These are phyloP conservation scores for Paramecium biaurelia DNA, from an alignment of 73 alveolate species.

Conservation along the genomic window DNA sequence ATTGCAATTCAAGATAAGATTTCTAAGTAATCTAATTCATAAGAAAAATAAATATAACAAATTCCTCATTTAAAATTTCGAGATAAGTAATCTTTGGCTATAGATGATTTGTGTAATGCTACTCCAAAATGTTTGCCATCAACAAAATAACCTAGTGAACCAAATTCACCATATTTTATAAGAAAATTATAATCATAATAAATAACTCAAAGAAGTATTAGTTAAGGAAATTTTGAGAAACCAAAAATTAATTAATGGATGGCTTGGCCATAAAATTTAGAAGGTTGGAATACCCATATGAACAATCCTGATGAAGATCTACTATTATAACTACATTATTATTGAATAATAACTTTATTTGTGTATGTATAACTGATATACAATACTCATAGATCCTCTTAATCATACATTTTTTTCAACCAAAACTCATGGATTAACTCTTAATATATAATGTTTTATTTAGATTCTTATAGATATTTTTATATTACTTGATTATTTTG, in stretches of 20 bases:
- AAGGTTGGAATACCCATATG: neutral
- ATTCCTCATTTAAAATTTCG: neutral
- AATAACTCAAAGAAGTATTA: neutral
- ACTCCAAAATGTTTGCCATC: neutral
- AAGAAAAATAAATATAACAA: neutral
- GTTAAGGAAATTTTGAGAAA: neutral
- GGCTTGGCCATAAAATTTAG: neutral
- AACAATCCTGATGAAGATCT: neutral
- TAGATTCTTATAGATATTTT: neutral
- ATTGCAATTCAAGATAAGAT: neutral
- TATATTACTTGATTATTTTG: neutral
- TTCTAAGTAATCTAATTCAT: neutral
- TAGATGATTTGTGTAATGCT: neutral
- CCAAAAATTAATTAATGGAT: neutral
- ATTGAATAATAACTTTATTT: neutral
- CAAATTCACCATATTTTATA: neutral
- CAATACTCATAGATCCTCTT: neutral
- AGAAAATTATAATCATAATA: neutral
- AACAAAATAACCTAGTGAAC: neutral
- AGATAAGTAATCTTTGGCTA: neutral
- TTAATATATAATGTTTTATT: neutral
- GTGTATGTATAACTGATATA: neutral
- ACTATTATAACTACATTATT: neutral
- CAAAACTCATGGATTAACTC: no score
- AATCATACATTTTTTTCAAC: conserved; percentile 7